These are phyloP conservation scores for Porphyridium purpureum DNA, from an alignment of 23 red algal species.

Conservation along the genomic window DNA sequence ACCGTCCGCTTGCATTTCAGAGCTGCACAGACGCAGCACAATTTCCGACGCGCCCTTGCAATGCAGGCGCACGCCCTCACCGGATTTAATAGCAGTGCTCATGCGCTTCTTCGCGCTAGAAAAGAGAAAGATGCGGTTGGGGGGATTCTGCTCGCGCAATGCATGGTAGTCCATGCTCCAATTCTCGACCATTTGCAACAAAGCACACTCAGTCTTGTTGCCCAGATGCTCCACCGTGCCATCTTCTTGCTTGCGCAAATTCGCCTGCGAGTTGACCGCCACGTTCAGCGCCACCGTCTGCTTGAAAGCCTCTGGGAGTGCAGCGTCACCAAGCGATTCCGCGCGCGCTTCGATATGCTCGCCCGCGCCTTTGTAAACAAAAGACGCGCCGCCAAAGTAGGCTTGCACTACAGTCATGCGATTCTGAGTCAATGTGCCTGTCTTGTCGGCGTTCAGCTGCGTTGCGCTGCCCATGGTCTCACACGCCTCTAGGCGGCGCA, in stretches of 20 bases:
- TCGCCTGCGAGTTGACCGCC: constrained; percentile 69
- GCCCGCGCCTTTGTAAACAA: background rate
- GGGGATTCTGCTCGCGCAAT: constrained; percentile 15
- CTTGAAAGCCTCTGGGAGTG: constrained; percentile 20
- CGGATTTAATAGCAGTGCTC: constrained; percentile 25
- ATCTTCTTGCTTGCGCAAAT: constrained; percentile 22
- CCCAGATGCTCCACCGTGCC: constrained; percentile 60
- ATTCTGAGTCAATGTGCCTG: constrained; percentile 79
- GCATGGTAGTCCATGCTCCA: constrained; percentile 31
- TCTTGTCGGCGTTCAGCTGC: constrained; percentile 88
- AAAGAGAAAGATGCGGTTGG: constrained; percentile 45
- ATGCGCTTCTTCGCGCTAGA: constrained; percentile 65
- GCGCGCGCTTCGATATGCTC: constrained; percentile 3
- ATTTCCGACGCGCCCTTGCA: constrained; percentile 79
- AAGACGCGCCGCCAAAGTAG: constrained; percentile 2
- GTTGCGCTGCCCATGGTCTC: constrained; percentile 92
- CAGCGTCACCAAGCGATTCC: background rate
- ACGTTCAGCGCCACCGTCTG: constrained; percentile 14
- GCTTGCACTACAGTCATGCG: constrained; percentile 71
- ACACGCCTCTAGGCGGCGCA: constrained; percentile 80
- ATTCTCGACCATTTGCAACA: constrained; percentile 40
- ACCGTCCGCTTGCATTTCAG: constrained; percentile 20
- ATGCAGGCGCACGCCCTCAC: constrained; percentile 15
- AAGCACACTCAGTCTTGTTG: constrained; percentile 73
- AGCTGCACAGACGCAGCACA: constrained; percentile 14